Evolutionary conservation across 1,284 basidiomycete genomes (phyloP).

Genomic region (Abortiporus biennis): DNA sequence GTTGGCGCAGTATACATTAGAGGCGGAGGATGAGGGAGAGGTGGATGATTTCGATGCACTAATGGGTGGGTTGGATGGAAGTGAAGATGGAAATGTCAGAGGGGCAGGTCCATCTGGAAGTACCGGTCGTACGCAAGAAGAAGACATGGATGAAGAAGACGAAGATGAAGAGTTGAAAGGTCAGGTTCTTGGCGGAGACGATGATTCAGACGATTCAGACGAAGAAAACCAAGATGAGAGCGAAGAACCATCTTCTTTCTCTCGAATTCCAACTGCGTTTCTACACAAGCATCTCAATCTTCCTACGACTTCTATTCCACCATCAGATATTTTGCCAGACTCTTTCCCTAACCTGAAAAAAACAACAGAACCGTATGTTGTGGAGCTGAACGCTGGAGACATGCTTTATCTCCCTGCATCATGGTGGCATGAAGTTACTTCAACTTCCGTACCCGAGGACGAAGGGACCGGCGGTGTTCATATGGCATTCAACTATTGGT

Average conservation of each 20-base stretch:
- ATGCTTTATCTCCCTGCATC: slow-evolving; percentile 29
- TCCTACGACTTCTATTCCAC: slow-evolving; percentile 22
- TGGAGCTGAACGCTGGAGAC: slow-evolving; percentile 25
- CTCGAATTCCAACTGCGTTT: slow-evolving; percentile 24
- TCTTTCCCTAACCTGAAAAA: slow-evolving; percentile 19
- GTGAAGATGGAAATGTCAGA: slow-evolving; percentile 7
- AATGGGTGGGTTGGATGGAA: slow-evolving; percentile 14
- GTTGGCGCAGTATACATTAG: slow-evolving; percentile 19
- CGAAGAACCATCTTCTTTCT: slow-evolving; percentile 25
- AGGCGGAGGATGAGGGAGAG: slow-evolving; percentile 18
- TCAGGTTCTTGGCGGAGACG: slow-evolving; percentile 2
- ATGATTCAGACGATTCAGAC: slow-evolving; percentile 4
- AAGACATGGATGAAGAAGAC: slow-evolving; percentile 13
- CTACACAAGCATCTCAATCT: slow-evolving; percentile 23
- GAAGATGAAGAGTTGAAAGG: slow-evolving; percentile 8
- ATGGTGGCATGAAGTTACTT: slow-evolving; percentile 31
- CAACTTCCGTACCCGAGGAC: slow-evolving; percentile 15
- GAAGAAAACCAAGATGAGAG: slow-evolving; percentile 6
- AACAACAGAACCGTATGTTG: slow-evolving; percentile 22
- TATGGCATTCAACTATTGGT: slow-evolving; percentile 32
- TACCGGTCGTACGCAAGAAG: slow-evolving; percentile 8
- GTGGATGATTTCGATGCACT: slow-evolving; percentile 19
- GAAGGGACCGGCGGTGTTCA: slow-evolving; percentile 17
- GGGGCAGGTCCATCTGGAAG: slow-evolving; percentile 7
- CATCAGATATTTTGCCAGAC: slow-evolving; percentile 9